phyloP scores from a whole-genome alignment of 2,329 filamentous ascomycete species.

The Trichoderma sp. region DNA sequence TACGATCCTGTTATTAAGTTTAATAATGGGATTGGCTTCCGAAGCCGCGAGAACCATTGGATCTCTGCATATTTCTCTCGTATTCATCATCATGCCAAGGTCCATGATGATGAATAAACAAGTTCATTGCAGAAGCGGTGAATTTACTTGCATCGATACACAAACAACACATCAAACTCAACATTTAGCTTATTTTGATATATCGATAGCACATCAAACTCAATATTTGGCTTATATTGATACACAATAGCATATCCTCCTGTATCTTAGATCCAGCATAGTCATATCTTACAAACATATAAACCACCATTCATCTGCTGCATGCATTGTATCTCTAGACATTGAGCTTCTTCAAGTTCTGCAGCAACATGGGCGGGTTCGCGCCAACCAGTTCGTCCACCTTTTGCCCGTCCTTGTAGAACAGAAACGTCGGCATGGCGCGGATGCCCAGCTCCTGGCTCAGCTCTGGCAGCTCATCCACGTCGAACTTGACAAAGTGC shows the following conservation, averaged over 20 bases:
- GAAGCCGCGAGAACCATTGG: too few species aligned
- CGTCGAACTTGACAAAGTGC: conserved; percentile 86
- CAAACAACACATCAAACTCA: too few species aligned
- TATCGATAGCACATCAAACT: too few species aligned
- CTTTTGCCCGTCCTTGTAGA: conserved; percentile 80
- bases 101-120: too few species aligned
- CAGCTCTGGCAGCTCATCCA: conserved; percentile 76
- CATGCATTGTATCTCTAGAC: background rate
- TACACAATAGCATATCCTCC: background rate
- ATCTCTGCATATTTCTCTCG: too few species aligned
- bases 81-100: too few species aligned
- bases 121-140: too few species aligned
- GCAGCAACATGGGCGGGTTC: conserved; percentile 65
- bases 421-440: conserved; percentile 88
- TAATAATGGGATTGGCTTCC: too few species aligned
- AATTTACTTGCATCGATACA: too few species aligned
- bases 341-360: conserved; percentile 27
- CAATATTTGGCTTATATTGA: too few species aligned
- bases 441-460: conserved; percentile 75
- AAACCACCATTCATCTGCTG: background rate
- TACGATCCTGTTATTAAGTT: too few species aligned
- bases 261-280: background rate
- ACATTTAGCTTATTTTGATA: too few species aligned
- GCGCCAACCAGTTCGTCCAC: conserved; percentile 74
- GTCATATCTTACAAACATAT: background rate